Percentiles rank a stretch among this genome's conserved stretches.
Evolutionary conservation across 306 rosid genomes (phyloP).

Genomic region (Fagus sylvatica): DNA sequence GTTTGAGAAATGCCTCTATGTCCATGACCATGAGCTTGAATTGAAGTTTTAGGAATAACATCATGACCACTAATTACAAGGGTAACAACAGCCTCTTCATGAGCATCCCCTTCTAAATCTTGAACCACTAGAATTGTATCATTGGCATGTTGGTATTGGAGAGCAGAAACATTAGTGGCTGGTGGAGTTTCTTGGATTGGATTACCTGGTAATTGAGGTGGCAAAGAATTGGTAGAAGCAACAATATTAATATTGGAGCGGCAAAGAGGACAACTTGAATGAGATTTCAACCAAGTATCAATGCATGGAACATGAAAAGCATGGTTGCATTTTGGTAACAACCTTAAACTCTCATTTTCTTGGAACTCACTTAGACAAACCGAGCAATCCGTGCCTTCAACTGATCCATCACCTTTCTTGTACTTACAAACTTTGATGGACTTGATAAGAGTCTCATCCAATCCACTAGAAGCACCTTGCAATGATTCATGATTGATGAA

Average conservation of each 20-base stretch:
- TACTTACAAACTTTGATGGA: slow-evolving; percentile 61
- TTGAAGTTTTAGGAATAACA: slow-evolving; percentile 23
- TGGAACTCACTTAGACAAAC: slow-evolving; percentile 76
- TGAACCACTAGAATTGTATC: slow-evolving; percentile 39
- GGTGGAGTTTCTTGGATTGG: slow-evolving; percentile 21
- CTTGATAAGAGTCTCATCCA: slow-evolving; percentile 59
- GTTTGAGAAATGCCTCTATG: slow-evolving; percentile 2
- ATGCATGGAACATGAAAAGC: slow-evolving; percentile 86
- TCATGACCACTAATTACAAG: background rate
- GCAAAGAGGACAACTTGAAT: slow-evolving; percentile 74
- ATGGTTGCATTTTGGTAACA: slow-evolving; percentile 73
- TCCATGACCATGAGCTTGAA: background rate
- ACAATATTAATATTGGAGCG: slow-evolving; percentile 41
- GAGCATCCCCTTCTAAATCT: slow-evolving; percentile 14
- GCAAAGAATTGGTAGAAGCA: slow-evolving; percentile 5
- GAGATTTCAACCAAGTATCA: slow-evolving; percentile 73
- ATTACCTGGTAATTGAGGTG: slow-evolving; percentile 5
- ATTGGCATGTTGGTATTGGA: slow-evolving; percentile 44
- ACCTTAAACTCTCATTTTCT: slow-evolving; percentile 64
- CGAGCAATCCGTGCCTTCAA: slow-evolving; percentile 70
- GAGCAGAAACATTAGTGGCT: slow-evolving; percentile 21
- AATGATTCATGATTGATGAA: slow-evolving; percentile 15
- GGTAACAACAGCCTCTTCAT: slow-evolving; percentile 21
- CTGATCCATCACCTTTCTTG: slow-evolving; percentile 39
- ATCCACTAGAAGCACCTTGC: slow-evolving; percentile 41